Percentiles rank a stretch among this genome's conserved stretches.
These are phyloP conservation scores for Fusarium nodosum DNA, from an alignment of 2,329 filamentous ascomycete genomes.

Conservation along the genomic window DNA sequence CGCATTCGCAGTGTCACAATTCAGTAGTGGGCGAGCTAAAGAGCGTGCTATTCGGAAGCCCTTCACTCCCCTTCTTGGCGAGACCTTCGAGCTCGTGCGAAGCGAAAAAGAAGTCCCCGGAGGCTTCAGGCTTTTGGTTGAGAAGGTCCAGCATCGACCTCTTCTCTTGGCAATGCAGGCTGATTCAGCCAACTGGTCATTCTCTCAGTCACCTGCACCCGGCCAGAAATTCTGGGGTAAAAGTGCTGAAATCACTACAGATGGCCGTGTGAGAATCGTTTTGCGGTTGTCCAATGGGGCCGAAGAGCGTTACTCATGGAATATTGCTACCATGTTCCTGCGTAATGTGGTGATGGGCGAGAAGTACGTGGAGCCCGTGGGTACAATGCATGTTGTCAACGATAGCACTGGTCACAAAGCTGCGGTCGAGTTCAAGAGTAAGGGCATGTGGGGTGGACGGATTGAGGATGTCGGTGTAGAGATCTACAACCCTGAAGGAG, in stretches of 20 bases:
- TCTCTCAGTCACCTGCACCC: conserved; percentile 87
- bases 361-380: conserved; percentile 96
- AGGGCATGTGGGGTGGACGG: conserved; percentile 96
- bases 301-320: conserved; percentile 91
- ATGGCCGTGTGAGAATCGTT: conserved; percentile 84
- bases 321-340: conserved; percentile 87
- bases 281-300: conserved; percentile 74
- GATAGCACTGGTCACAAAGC: conserved; percentile 88
- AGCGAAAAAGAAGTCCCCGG: conserved; percentile 78
- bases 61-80: conserved; percentile 96
- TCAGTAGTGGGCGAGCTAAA: conserved; percentile 85
- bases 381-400: conserved; percentile 86
- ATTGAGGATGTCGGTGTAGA: conserved; percentile 90
- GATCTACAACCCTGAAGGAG: conserved; percentile 75
- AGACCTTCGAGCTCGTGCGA: conserved; percentile 93
- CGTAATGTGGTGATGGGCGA: conserved; percentile 98
- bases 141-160: conserved; percentile 94
- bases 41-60: conserved; percentile 95
- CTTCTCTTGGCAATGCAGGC: conserved; percentile 95
- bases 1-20: conserved; percentile 90
- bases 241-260: conserved; percentile 92
- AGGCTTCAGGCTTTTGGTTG: conserved; percentile 91
- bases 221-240: conserved; percentile 99
- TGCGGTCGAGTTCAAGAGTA: conserved; percentile 90
- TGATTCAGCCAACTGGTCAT: conserved; percentile 86